phyloP scores from a whole-genome alignment of 108 stramenopile species.

The Craspedostauros australis region DNA sequence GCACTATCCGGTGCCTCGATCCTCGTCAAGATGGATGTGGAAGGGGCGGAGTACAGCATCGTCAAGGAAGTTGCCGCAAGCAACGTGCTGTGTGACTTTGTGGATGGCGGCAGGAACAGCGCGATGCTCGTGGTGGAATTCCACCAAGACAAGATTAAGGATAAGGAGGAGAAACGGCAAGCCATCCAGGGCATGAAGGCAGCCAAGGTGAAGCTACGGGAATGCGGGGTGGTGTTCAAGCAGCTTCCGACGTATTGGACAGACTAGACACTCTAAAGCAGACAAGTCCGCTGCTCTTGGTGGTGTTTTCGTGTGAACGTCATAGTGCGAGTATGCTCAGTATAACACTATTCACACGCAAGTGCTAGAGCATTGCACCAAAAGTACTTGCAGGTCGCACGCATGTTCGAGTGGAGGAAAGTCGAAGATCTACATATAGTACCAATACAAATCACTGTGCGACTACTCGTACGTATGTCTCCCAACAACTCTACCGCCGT shows the following conservation, averaged over 20 bases:
- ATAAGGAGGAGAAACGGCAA: slow-evolving; percentile 8
- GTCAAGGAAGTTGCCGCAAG: slow-evolving; percentile 19
- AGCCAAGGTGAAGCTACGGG: slow-evolving; percentile 12
- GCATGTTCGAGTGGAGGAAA: too few species aligned
- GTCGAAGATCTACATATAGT: too few species aligned
- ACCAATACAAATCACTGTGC: too few species aligned
- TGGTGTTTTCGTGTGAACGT: slow-evolving; percentile 2
- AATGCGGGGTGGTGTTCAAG: slow-evolving; percentile 23
- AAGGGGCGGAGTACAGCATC: slow-evolving; percentile 46
- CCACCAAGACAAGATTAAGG: slow-evolving; percentile 22
- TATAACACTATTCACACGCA: too few species aligned
- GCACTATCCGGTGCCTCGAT: slow-evolving; percentile 25
- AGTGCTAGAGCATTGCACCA: too few species aligned
- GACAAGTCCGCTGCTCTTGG: background rate
- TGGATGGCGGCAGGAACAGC: slow-evolving; percentile 16
- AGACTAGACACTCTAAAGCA: background rate
- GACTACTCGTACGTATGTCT: too few species aligned
- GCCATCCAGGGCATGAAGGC: slow-evolving; percentile 12
- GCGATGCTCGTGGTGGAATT: slow-evolving; percentile 33
- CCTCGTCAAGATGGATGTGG: slow-evolving; percentile 48
- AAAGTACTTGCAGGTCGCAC: too few species aligned
- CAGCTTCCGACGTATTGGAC: slow-evolving; percentile 16
- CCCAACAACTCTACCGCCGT: too few species aligned
- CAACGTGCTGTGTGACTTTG: slow-evolving; percentile 30
- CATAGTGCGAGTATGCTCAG: too few species aligned